Percentiles rank a stretch among this genome's conserved stretches.
These are phyloP conservation scores for Cytospora chrysosperma DNA, from an alignment of 2,329 filamentous ascomycete genomes.

Conservation along the genomic window DNA sequence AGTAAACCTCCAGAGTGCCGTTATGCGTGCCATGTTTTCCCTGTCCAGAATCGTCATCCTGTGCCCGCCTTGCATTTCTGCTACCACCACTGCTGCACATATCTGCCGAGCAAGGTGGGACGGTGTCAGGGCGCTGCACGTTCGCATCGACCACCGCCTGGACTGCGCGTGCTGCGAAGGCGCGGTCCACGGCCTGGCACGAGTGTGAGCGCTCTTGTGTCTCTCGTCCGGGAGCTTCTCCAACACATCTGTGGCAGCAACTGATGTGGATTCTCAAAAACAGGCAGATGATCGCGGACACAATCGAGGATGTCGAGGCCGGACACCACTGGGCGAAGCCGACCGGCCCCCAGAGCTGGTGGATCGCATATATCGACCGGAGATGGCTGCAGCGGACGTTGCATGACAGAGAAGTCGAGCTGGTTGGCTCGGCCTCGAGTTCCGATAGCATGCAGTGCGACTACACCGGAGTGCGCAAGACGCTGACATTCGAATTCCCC, in stretches of 20 bases:
- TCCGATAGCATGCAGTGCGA: background rate
- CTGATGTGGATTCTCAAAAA: background rate
- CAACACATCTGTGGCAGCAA: background rate
- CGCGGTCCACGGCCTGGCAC: background rate
- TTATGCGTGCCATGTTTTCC: background rate
- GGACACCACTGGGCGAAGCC: slow-evolving; percentile 11
- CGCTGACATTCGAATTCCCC: background rate
- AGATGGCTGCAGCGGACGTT: slow-evolving; percentile 8
- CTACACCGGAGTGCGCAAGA: background rate
- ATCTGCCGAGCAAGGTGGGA: background rate
- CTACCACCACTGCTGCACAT: slow-evolving; percentile 11
- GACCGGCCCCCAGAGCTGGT: background rate
- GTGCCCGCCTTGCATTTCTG: slow-evolving; percentile 14
- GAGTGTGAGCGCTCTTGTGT: background rate
- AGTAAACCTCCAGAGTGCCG: background rate
- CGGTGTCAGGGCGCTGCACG: background rate
- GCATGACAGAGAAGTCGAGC: background rate
- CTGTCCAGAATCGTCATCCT: background rate
- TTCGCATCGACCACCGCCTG: slow-evolving; percentile 17
- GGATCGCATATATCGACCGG: slow-evolving; percentile 12
- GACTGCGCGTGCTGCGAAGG: slow-evolving; percentile 3
- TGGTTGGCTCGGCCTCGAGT: no score
- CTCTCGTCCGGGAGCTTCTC: background rate
- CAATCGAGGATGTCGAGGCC: slow-evolving; percentile 4
- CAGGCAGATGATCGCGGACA: slow-evolving; percentile 14